A percentile compares a stretch with the other conserved stretches of the same genome.
Conservation (phyloP, 2,329 filamentous ascomycete species). For the Fusarium burgessii region DNA sequence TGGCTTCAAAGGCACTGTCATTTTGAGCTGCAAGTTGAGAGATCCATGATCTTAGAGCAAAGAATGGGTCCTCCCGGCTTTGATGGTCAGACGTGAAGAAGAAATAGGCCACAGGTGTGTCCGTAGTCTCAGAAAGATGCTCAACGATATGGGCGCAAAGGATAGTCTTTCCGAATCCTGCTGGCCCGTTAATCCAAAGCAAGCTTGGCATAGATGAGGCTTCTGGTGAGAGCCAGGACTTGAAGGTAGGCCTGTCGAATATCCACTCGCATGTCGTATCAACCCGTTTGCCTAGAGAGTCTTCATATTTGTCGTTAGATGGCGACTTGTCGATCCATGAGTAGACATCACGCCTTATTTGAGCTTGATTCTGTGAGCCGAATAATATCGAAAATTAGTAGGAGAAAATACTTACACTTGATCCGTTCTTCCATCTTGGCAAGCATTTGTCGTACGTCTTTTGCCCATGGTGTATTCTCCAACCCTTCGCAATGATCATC, state of each 20-base stretch:
- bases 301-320: not conserved
- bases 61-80: conserved; percentile 43
- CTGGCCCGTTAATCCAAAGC: conserved; percentile 10
- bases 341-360: not conserved
- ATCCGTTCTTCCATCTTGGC: not conserved
- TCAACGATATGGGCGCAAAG: conserved; percentile 48
- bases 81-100: conserved; percentile 50
- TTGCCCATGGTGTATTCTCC: not conserved
- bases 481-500: fast-evolving
- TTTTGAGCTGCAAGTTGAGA: fast-evolving
- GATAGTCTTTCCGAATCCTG: conserved; percentile 52
- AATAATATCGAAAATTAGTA: fast-evolving
- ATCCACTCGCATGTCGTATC: not conserved
- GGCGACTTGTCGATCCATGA: fast-evolving
- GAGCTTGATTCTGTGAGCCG: fast-evolving
- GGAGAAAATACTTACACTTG: not conserved
- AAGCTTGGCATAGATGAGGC: fast-evolving
- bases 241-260: fast-evolving
- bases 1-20: not conserved
- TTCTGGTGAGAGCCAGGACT: fast-evolving
- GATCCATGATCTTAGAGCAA: conserved; percentile 48
- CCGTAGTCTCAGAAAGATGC: conserved; percentile 9
- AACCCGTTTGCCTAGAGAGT: not conserved
- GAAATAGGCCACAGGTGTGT: conserved; percentile 42
- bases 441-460: not conserved